Percentiles rank a stretch among this genome's conserved stretches.
Evolutionary conservation across 495 filamentous ascomycete genomes (phyloP).

Genomic region (Penicillium salamii): DNA sequence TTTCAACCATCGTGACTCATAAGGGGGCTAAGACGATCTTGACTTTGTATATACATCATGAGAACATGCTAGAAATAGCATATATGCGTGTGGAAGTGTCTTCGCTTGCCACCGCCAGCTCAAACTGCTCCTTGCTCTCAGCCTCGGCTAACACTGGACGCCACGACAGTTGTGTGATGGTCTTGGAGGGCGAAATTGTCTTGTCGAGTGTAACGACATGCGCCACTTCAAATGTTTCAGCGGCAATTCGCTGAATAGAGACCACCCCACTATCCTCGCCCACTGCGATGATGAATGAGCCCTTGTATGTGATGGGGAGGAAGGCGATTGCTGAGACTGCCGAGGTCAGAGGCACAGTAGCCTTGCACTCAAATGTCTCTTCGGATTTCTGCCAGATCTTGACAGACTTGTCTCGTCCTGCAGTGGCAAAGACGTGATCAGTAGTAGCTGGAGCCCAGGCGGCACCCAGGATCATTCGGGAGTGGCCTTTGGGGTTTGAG

Average conservation of each 20-base stretch:
- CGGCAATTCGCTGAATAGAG: constrained; percentile 37
- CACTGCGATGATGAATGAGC: constrained; percentile 57
- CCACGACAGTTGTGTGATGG: constrained; percentile 77
- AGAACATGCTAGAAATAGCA: constrained; percentile 42
- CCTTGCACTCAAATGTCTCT: constrained; percentile 42
- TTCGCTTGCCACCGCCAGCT: constrained; percentile 79
- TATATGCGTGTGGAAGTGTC: constrained; percentile 79
- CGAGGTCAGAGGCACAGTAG: constrained; percentile 52
- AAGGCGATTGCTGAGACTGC: constrained; percentile 81
- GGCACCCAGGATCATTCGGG: constrained; percentile 83
- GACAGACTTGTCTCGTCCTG: constrained; percentile 79
- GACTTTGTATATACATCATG: constrained; percentile 23
- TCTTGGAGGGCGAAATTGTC: constrained; percentile 60
- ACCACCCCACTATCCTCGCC: constrained; percentile 55
- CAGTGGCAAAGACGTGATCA: constrained; percentile 69
- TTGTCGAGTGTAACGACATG: constrained; percentile 39
- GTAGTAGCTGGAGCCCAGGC: constrained; percentile 66
- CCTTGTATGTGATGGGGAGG: constrained; percentile 33
- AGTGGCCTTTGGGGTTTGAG: constrained; percentile 78
- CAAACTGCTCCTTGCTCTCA: constrained; percentile 27
- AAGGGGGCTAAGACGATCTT: constrained; percentile 7
- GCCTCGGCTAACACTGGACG: constrained; percentile 45
- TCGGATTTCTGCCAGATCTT: constrained; percentile 65
- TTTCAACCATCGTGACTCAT: constrained; percentile 31
- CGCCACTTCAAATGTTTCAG: constrained; percentile 43